Evolutionary conservation across 331 rosid genomes (phyloP).

Genomic region (Cydonia oblonga): DNA sequence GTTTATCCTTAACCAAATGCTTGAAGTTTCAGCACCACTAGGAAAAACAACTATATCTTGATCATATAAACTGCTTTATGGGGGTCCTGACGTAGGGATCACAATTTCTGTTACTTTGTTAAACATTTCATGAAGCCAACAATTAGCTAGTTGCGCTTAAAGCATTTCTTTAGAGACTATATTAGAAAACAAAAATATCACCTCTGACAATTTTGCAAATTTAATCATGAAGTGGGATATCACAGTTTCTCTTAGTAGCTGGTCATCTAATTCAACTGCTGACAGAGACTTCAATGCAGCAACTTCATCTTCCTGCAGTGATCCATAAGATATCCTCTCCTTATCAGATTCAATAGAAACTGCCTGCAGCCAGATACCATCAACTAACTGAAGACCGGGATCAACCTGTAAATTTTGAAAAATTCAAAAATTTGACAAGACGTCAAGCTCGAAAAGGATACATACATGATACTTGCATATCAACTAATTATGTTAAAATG

Average conservation of each 20-base stretch:
- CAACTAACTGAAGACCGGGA: slow-evolving; percentile 71
- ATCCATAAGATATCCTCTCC: slow-evolving; percentile 39
- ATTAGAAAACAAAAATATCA: slow-evolving; percentile 7
- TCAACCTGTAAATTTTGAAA: slow-evolving; percentile 53
- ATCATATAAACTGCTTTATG: not conserved
- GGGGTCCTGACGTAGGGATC: not conserved
- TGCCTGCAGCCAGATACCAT: slow-evolving; percentile 55
- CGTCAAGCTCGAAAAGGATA: not conserved
- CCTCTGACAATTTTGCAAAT: slow-evolving; percentile 71
- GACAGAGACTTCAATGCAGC: slow-evolving; percentile 51
- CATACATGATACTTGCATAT: not conserved
- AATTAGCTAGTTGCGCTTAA: not conserved
- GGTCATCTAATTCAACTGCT: slow-evolving; percentile 42
- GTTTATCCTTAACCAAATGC: not conserved
- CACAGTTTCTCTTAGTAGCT: slow-evolving; percentile 54
- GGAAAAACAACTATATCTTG: not conserved
- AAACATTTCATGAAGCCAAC: not conserved
- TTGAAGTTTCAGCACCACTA: not conserved
- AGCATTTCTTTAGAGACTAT: not conserved
- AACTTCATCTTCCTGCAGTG: slow-evolving; percentile 48
- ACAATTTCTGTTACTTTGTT: not conserved
- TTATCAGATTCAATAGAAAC: slow-evolving; percentile 30
- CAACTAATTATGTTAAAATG: not conserved
- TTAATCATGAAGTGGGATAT: slow-evolving; percentile 51
- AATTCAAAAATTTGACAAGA: slow-evolving; percentile 5